Evolutionary conservation across 768 basidiomycete species (phyloP), one percentile per base, ranked within the genome.

Genomic region (Phlegmacium glaucopus): DNA sequence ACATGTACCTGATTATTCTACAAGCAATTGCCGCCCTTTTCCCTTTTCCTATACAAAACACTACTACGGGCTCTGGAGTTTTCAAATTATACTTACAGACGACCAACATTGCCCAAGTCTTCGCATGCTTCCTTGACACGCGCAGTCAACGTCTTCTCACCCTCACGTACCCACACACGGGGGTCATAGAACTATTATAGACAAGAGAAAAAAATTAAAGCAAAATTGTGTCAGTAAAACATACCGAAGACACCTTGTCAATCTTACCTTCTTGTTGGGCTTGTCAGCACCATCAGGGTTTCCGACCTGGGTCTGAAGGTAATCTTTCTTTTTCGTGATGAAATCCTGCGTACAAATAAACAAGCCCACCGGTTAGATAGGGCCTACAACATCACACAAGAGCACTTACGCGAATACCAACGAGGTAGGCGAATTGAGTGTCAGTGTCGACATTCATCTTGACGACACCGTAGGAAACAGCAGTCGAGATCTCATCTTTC

Each of bases 371-470:
- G 6, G 32, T 34, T 6, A 11, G n/a, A 34, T 34, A 6, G 32
- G 32, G 10, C 32, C 22, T 22, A 22, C 22, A 22, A 3, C 22
- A 5, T 34, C 32, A 34, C 32, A 34, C n/a, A n/a, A 34, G 6
- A 34, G 32, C 32, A 34, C 74, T 37, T 66, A 85, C 84, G 61
- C 89, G 76, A 69, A 94, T 90, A 62, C 94, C 93, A 47, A 62
- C 55, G 49, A 95, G 81, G 71, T 97, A 97, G 9, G 95, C 94
- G 64, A 84, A 94, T 64, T 94, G 91, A 12, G 87, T 90, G 70
- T 94, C 90, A 50, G 94, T 97, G 68, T 95, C 93, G 50, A 96
- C 92, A 75, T 98, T 97, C 94, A 98, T 98, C 79, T 99, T 99
- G 65, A 98, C 85, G 35, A 96, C 95, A 61, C 95, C 95, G 66